A percentile compares a stretch with the other conserved stretches of the same genome.
Conservation (phyloP, 1,139 yeast species). For the Saccharomyces hybrid region DNA sequence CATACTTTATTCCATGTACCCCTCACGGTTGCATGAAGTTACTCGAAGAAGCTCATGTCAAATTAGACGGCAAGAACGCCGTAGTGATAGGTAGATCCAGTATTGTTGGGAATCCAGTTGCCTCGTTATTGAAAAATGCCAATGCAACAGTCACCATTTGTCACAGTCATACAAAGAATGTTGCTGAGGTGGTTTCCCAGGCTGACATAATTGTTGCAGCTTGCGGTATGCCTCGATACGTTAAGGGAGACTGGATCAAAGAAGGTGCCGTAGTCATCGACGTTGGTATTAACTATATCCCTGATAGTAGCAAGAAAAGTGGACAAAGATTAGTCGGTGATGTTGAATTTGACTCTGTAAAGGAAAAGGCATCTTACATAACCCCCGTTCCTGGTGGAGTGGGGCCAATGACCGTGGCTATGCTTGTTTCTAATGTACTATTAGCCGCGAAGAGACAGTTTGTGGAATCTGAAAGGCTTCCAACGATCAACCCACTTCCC, state of each 20-base stretch:
- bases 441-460: conserved; percentile 52
- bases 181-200: conserved; percentile 44
- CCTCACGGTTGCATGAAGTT: conserved; percentile 70
- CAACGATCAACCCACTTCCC: conserved; percentile 48
- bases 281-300: conserved; percentile 71
- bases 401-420: conserved; percentile 85
- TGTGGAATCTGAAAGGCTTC: conserved; percentile 38
- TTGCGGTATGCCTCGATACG: conserved; percentile 63
- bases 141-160: conserved; percentile 73
- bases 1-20: conserved; percentile 69
- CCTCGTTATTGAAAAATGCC: conserved; percentile 59
- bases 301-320: conserved; percentile 53
- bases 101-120: conserved; percentile 76
- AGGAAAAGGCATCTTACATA: conserved; percentile 49
- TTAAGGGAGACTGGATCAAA: conserved; percentile 67
- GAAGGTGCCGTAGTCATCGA: conserved; percentile 64
- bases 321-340: conserved; percentile 70
- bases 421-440: conserved; percentile 63
- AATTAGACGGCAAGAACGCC: conserved; percentile 58
- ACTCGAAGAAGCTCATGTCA: conserved; percentile 54
- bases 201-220: conserved; percentile 77
- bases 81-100: conserved; percentile 78
- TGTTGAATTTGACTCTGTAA: conserved; percentile 57
- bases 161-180: conserved; percentile 51
- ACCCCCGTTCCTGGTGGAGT: conserved; percentile 89